These are phyloP conservation scores for Penicillium sp. DNA, from an alignment of 2,329 filamentous ascomycete species.

Conservation along the genomic window DNA sequence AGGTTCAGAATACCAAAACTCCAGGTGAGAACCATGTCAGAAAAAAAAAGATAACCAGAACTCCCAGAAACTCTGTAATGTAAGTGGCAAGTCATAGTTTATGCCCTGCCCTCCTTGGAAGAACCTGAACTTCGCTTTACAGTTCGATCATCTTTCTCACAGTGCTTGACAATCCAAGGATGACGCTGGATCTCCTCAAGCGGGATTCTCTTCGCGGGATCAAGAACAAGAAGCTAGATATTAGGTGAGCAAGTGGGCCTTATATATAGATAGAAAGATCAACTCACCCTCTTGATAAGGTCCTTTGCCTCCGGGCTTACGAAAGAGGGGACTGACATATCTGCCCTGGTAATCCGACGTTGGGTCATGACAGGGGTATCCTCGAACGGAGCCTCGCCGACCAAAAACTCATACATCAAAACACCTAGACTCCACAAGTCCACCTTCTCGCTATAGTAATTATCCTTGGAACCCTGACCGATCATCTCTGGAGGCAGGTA, in stretches of 20 bases:
- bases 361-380: conserved; percentile 95
- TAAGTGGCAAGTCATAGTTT: conserved; percentile 12
- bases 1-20: conserved; percentile 15
- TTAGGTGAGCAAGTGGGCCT: conserved; percentile 20
- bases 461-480: conserved; percentile 73
- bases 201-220: conserved; percentile 88
- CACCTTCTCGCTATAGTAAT: conserved; percentile 92
- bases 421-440: conserved; percentile 96
- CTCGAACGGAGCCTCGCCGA: conserved; percentile 95
- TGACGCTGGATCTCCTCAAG: conserved; percentile 85
- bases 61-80: conserved; percentile 18
- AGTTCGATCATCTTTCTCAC: conserved; percentile 56
- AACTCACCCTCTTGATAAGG: conserved; percentile 76
- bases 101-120: conserved; percentile 35
- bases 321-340: conserved; percentile 89
- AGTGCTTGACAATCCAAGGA: conserved; percentile 97
- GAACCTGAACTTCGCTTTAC: conserved; percentile 44
- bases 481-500: conserved; percentile 99
- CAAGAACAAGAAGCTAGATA: conserved; percentile 74
- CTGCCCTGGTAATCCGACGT: conserved; percentile 77
- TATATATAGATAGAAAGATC: not conserved
- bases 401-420: conserved; percentile 91
- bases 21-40: conserved; percentile 10
- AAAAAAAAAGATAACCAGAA: conserved; percentile 20
- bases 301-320: conserved; percentile 88